Conservation (phyloP, 306 rosid genomes). For the Cyclanthera cordifolia region DNA sequence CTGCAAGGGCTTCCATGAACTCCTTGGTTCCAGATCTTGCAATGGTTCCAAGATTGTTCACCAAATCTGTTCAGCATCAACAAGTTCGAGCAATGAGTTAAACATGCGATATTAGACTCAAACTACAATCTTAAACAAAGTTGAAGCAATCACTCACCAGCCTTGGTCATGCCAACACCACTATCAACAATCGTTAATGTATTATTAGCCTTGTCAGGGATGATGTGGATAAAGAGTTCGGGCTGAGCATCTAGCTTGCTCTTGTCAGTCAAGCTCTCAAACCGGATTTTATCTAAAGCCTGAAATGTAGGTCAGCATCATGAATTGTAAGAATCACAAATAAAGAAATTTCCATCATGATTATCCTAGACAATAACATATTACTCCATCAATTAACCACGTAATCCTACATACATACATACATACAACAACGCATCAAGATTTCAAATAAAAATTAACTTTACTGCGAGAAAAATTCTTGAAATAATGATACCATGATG, state of each 20-base stretch:
- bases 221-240: not conserved
- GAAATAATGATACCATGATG: no score
- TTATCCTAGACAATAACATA: not conserved
- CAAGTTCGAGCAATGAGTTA: not conserved
- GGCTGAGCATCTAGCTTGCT: slow-evolving; percentile 7
- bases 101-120: not conserved
- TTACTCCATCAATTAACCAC: not conserved
- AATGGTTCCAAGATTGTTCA: slow-evolving; percentile 4
- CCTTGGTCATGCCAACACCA: slow-evolving; percentile 9
- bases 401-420: no score
- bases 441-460: not conserved
- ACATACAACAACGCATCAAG: no score
- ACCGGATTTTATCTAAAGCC: not conserved
- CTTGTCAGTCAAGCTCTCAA: slow-evolving; percentile 6
- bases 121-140: not conserved
- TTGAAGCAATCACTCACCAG: not conserved
- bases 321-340: not conserved
- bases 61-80: not conserved
- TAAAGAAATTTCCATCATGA: not conserved
- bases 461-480: not conserved
- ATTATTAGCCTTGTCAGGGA: not conserved
- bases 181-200: not conserved
- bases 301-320: not conserved
- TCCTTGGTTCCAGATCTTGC: slow-evolving; percentile 7
- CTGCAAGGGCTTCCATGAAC: slow-evolving; percentile 3